Evolutionary conservation across 2,329 filamentous ascomycete genomes (phyloP), one percentile per base, ranked within the genome.

Genomic region (Beauveria rudraprayagi): DNA sequence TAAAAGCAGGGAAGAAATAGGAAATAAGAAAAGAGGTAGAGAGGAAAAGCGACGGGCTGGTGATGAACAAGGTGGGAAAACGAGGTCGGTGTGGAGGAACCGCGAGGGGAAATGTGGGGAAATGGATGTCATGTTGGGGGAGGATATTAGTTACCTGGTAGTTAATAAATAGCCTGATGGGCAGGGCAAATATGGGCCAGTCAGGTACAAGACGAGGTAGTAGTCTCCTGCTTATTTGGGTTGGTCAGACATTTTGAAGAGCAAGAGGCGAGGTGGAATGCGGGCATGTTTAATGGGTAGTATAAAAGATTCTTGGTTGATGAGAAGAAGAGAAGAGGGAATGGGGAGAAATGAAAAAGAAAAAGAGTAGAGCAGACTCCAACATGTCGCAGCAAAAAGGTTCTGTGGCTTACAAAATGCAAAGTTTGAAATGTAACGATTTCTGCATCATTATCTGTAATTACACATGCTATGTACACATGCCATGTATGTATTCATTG

Each of bases 161-260:
- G 19, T 22, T 22, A 22, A 22, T 22, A 22, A 22, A 37, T 34
- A 34, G 30, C 10, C 10, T 37, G 14, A 16, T 37, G 34, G 34
- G 34, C 34, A 37, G 11, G 11, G 11, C 9, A 37, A 11, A 14
- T 37, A 37, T 11, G 34, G 34, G 34, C 34, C 11, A 16, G 19
- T 19, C 19, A 46, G 43, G 24, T 26, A 50, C 3, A 24, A 16
- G 24, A 17, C 28, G 48, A 51, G 48, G 30, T 9, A 28, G 43
- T 54, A n/a, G 40, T n/a, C 40, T 55, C 52, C 40, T 55, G 52
- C 52, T 55, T 55, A 43, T 44, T 55, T 19, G 52, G 52, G 37
- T 30, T 55, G 52, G 52, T 55, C 17, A 19, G 52, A 41, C 24
- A 54, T 30, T 37, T 37, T 7, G 24, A 48, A 6, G 22, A 5